Evolutionary conservation across 257 asterid species (phyloP).

Genomic region (Solanum clarkiae): DNA sequence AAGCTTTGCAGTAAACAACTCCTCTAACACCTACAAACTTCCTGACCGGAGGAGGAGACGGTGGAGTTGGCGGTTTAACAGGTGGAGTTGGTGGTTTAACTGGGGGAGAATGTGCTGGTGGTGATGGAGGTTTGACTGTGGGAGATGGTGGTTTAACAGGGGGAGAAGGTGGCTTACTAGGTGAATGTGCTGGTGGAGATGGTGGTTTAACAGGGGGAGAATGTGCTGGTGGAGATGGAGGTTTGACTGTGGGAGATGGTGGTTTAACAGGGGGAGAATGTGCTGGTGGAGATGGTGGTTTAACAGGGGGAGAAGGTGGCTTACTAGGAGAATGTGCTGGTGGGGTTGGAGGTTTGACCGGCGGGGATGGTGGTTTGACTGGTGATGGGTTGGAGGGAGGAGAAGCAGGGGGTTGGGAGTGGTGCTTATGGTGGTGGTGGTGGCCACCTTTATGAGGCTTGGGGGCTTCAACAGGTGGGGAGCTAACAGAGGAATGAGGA

Average conservation of each 20-base stretch:
- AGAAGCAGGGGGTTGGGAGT: background rate
- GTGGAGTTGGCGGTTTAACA: background rate
- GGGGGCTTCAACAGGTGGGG: constrained; percentile 14
- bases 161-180: background rate
- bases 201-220: background rate
- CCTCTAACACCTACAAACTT: constrained; percentile 40
- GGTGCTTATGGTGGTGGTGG: constrained; percentile 13
- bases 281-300: background rate
- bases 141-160: constrained; percentile 5
- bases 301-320: background rate
- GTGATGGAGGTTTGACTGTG: background rate
- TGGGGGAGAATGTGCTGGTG: background rate
- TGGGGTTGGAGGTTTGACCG: background rate
- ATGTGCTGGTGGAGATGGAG: constrained; percentile 1
- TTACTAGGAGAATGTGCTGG: background rate
- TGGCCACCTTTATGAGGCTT: background rate
- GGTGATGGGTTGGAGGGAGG: constrained; percentile 1
- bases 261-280: background rate
- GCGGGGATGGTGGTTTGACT: background rate
- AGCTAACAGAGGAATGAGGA: background rate
- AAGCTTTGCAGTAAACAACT: constrained; percentile 55
- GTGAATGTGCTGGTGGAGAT: background rate
- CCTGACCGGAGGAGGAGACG: background rate
- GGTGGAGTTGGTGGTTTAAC: background rate
- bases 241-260: background rate